Evolutionary conservation across 768 basidiomycete genomes (phyloP), one percentile per base, ranked within the genome.

Genomic region (Boletus sp.): DNA sequence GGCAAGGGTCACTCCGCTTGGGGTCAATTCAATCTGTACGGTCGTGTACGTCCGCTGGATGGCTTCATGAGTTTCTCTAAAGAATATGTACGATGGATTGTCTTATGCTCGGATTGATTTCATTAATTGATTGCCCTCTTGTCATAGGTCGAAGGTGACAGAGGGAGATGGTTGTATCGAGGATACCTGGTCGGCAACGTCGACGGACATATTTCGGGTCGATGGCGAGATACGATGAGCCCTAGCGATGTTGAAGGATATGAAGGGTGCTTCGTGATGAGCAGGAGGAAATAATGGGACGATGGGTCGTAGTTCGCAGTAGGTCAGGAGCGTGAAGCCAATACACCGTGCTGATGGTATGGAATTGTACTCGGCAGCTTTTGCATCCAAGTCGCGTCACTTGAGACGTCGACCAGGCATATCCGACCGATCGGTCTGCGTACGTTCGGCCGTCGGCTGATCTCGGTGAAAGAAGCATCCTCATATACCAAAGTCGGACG

Each of bases 1-100:
- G 14, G n/a, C 18, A 56, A 92, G 90, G 92, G 92, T 5, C 93
- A 94, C 72, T 94, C 92, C 8, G 85, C 91, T 14, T 95, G 92
- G 92, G 92, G 93, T 24, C 86, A 90, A 61, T 95, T 94, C 73
- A 85, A 79, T 56, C 71, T 95, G 28, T 74, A 86, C 4, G 92
- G 93, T 37, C 82, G 92, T 17, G 80, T 95, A n/a, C 77, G 93
- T 54, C 82, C 86, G 15, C 84, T 81, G 64, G 92, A 94, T 68
- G 92, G 92, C 8, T 83, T 92, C 61, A 78, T 94, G 50, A 89
- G 83, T 59, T 67, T 94, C 9, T 83, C 81, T n/a, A 94, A 94
- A 68, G 86, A 91, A 81, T 94, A 94, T 68, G 91, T 92, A 69
- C 47, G 80, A 70, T 30, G 2, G 24, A 54, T 39, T 24, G 9